Base-by-base conservation (phyloP, 2,329 filamentous ascomycete species). In the Colletotrichum cordylinicola region DNA sequence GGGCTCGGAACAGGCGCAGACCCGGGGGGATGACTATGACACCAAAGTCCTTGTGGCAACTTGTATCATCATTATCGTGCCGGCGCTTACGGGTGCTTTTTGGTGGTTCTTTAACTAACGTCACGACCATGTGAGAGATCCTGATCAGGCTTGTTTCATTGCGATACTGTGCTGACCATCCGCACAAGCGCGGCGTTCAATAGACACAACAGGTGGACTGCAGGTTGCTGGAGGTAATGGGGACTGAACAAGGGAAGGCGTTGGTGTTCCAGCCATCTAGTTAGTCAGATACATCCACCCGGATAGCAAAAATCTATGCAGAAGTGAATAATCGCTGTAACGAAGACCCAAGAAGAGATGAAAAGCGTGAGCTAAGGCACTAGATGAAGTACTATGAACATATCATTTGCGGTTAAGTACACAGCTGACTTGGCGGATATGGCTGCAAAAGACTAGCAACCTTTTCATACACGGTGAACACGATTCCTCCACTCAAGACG, bases 401-500 rank as follows among this genome's bases (percentile, higher is more conserved):
- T 2, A 3, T 10, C 2, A 5, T n/a, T 43, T 43, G 18, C 39
- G 5, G 8, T 3, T 9, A 12, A n/a, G 0, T 52, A 52, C 1
- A n/a, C 21, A 39, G n/a, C 21, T 64, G 16, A n/a, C 60, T 39
- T 27, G 12, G 4, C 16, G 33, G 33, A 0, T 37, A 16, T 64
- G n/a, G 43, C 35, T 21, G 31, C 6, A 91, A 83, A 21, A 91
- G 73, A 31, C 86, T 85, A 0, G 88, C 87, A 16, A 90, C 87
- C 75, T 90, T 88, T 80, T 93, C 92, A 79, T 93, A 93, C 4
- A 90, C 88, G 3, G 91, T 91, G 77, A 93, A 93, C 2, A 93
- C 82, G 74, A 93, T 93, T 0, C 92, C 92, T n/a, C 92, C 93
- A 78, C 90, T 92, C 60, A 94, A 87, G 1, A 94, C 87, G 5